A percentile compares a stretch with the other conserved stretches of the same genome.
These are phyloP conservation scores for Murraya paniculata DNA, from an alignment of 345 rosid genomes.

Conservation along the genomic window DNA sequence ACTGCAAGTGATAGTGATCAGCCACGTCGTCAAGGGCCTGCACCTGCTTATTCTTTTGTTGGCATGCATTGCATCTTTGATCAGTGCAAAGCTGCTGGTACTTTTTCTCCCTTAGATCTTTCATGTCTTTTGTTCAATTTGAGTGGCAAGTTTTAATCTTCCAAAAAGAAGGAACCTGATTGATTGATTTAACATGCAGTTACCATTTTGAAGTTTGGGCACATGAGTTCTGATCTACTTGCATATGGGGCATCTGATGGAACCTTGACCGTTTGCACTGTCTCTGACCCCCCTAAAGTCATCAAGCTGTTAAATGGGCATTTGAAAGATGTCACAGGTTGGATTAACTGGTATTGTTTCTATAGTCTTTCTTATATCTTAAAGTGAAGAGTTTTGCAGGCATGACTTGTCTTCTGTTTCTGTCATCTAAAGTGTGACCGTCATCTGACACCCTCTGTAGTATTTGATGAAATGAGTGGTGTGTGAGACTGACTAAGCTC, in stretches of 20 bases:
- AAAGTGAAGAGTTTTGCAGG: slow-evolving; percentile 10
- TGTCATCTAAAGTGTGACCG: slow-evolving; percentile 8
- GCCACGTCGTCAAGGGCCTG: slow-evolving; percentile 50
- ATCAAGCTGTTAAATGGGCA: slow-evolving; percentile 66
- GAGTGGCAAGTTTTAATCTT: slow-evolving; percentile 2
- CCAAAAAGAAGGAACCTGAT: slow-evolving; percentile 15
- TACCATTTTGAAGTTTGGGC: slow-evolving; percentile 94
- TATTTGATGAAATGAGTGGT: slow-evolving; percentile 1
- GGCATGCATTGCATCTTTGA: slow-evolving; percentile 99
- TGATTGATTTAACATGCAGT: slow-evolving; percentile 50
- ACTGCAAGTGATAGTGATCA: slow-evolving; percentile 69
- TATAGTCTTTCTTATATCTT: slow-evolving; percentile 36
- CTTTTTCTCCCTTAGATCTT: slow-evolving; percentile 3
- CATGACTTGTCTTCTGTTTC: slow-evolving; percentile 12
- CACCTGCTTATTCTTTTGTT: slow-evolving; percentile 87
- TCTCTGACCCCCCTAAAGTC: slow-evolving; percentile 72
- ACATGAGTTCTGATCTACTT: slow-evolving; percentile 87
- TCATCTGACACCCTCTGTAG: neutral
- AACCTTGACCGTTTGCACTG: slow-evolving; percentile 73
- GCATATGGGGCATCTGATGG: slow-evolving; percentile 99
- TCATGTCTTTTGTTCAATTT: neutral
- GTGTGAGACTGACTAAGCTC: neutral
- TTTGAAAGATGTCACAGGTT: slow-evolving; percentile 99
- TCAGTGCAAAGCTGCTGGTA: slow-evolving; percentile 95
- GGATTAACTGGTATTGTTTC: slow-evolving; percentile 69